Evolutionary conservation across 2,329 filamentous ascomycete genomes (phyloP).

Genomic region (Diaporthe australafricana): DNA sequence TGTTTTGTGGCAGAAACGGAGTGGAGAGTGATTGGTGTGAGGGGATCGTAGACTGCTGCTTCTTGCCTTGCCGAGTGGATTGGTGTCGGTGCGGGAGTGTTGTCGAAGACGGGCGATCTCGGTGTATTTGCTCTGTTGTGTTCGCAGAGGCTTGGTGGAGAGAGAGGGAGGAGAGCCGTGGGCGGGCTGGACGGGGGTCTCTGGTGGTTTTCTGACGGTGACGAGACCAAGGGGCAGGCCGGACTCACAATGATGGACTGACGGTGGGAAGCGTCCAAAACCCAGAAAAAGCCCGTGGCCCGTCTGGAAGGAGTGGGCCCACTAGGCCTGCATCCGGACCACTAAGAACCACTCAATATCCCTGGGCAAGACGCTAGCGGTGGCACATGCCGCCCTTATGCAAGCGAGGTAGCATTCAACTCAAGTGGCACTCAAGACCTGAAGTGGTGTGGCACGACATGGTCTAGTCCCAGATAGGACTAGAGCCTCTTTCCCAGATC

Average conservation of each 20-base stretch:
- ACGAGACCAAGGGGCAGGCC: conserved; percentile 9
- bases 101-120: conserved; percentile 14
- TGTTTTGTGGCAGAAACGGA: neutral
- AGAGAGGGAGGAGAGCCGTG: conserved; percentile 8
- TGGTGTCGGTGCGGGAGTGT: conserved; percentile 10
- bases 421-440: no score
- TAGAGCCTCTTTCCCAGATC: neutral
- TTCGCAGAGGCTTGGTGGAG: conserved; percentile 25
- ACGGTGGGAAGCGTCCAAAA: conserved; percentile 7
- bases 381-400: conserved; percentile 27
- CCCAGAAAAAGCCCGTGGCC: conserved; percentile 25
- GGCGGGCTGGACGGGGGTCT: conserved; percentile 28
- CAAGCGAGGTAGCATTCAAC: conserved; percentile 13
- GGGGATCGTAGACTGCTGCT: conserved; percentile 23
- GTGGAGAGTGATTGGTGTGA: neutral
- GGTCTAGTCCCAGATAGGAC: neutral
- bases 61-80: conserved; percentile 5
- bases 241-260: conserved; percentile 20
- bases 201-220: conserved; percentile 30
- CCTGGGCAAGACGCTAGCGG: neutral
- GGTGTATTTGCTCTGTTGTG: conserved; percentile 16
- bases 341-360: neutral
- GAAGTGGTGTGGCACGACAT: neutral
- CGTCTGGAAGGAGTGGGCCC: conserved; percentile 11
- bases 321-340: neutral